phyloP scores from a whole-genome alignment of 2,329 filamentous ascomycete genomes.

The Phaeophleospora eucalypticola region DNA sequence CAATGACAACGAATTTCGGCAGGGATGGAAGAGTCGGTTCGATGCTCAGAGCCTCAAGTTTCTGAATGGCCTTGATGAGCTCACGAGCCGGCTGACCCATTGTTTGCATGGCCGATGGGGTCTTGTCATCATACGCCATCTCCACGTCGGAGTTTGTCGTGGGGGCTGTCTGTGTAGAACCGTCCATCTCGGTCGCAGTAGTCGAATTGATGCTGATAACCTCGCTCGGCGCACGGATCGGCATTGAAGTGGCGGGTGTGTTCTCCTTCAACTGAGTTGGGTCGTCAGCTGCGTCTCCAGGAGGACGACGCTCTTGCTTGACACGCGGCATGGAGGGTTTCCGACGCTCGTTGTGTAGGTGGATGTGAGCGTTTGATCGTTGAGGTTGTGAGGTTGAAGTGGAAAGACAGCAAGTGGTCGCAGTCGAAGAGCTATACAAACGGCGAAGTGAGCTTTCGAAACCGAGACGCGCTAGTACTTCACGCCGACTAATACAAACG shows the following conservation, averaged over 20 bases:
- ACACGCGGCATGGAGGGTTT: neutral
- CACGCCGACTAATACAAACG: neutral
- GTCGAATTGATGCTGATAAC: neutral
- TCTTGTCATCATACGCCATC: neutral
- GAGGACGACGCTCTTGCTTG: neutral
- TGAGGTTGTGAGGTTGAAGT: neutral
- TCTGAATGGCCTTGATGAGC: slow-evolving; percentile 62
- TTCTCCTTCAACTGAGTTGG: too few species aligned
- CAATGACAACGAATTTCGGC: slow-evolving; percentile 76
- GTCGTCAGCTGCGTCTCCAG: too few species aligned
- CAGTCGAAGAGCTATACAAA: neutral
- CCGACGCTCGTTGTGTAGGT: neutral
- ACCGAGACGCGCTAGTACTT: neutral
- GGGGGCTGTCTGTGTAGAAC: neutral
- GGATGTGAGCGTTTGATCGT: neutral
- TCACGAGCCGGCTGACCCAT: slow-evolving; percentile 62
- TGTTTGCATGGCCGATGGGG: slow-evolving; percentile 35
- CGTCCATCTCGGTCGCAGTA: neutral
- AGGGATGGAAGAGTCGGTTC: slow-evolving; percentile 63
- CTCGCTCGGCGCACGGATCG: neutral
- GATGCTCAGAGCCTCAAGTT: slow-evolving; percentile 68
- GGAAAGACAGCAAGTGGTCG: neutral
- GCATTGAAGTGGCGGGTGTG: neutral
- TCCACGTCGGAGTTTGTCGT: slow-evolving; percentile 2
- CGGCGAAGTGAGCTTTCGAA: neutral